These are phyloP conservation scores for Silene latifolia DNA, from an alignment of 148 eudicot genomes.

Conservation along the genomic window DNA sequence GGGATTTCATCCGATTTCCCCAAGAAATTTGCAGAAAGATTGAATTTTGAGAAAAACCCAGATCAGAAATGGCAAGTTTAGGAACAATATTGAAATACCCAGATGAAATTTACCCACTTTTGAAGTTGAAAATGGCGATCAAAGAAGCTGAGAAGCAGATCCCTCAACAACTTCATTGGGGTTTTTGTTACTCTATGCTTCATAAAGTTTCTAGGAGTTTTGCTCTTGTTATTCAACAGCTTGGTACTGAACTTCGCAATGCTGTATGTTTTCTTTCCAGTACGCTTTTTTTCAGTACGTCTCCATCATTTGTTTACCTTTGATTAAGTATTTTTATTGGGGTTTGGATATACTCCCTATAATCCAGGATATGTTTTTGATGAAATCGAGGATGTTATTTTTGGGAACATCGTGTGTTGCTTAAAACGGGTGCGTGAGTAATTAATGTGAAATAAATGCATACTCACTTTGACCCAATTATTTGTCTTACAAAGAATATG, in stretches of 20 bases:
- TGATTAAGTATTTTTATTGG: no score
- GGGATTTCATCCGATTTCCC: not conserved
- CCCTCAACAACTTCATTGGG: slow-evolving; percentile 85
- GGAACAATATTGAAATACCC: slow-evolving; percentile 76
- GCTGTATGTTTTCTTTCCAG: slow-evolving; percentile 47
- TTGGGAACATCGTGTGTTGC: no score
- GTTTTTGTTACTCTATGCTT: slow-evolving; percentile 84
- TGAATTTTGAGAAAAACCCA: slow-evolving; percentile 14
- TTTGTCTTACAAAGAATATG: no score
- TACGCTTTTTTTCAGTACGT: not conserved
- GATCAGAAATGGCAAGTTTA: slow-evolving; percentile 50
- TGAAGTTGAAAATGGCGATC: slow-evolving; percentile 77
- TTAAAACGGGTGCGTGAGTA: no score
- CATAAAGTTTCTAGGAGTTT: slow-evolving; percentile 91
- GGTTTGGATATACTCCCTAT: not conserved
- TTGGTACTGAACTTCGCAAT: slow-evolving; percentile 72
- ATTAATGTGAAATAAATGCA: no score
- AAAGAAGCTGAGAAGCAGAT: slow-evolving; percentile 80
- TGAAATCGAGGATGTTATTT: not conserved
- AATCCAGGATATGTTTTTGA: not conserved
- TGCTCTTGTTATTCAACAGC: slow-evolving; percentile 88
- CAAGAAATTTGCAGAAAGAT: not conserved
- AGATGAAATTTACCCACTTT: slow-evolving; percentile 71
- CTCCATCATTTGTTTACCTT: not conserved
- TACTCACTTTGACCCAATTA: no score